Conservation (phyloP, 2,329 filamentous ascomycete genomes). For the Truncatella angustata region DNA sequence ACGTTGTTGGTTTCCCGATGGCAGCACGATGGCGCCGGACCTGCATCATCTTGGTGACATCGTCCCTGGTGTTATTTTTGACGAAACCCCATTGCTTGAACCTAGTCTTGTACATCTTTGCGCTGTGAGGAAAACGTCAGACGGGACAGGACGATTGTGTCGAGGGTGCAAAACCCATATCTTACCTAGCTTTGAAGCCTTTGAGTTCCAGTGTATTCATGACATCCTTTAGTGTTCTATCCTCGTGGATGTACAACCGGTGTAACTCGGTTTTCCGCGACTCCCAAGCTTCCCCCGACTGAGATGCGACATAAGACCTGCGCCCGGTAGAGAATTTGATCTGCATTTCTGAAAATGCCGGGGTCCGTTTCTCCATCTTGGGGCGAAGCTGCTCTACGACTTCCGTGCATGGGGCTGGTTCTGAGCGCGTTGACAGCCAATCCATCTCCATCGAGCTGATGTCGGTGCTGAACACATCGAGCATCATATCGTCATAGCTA, state of each 20-base stretch:
- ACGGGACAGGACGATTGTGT: not conserved
- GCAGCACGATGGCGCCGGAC: slow-evolving; percentile 3
- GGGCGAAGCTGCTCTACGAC: not conserved
- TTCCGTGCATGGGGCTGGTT: not conserved
- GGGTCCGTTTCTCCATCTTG: not conserved
- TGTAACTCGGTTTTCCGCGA: slow-evolving; percentile 18
- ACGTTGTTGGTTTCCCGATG: slow-evolving; percentile 4
- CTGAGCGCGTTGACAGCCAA: not conserved
- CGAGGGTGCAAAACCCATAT: not conserved
- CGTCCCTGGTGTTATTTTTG: slow-evolving; percentile 8
- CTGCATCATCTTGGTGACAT: slow-evolving; percentile 8
- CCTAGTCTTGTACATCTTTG: slow-evolving; percentile 10
- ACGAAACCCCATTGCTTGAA: slow-evolving; percentile 10
- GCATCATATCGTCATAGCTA: slow-evolving; percentile 1
- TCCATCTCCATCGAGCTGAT: not conserved
- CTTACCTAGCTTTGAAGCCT: slow-evolving; percentile 20
- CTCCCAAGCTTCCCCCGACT: slow-evolving; percentile 14
- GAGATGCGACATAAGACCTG: slow-evolving; percentile 3
- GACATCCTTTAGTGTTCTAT: slow-evolving; percentile 18
- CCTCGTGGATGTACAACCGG: slow-evolving; percentile 20
- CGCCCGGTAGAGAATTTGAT: slow-evolving; percentile 2
- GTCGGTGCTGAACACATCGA: not conserved
- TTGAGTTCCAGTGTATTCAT: slow-evolving; percentile 18
- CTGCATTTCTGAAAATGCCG: not conserved
- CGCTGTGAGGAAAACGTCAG: not conserved